phyloP scores from a whole-genome alignment of 2,329 filamentous ascomycete species.

The Tolypocladium guangdongense region DNA sequence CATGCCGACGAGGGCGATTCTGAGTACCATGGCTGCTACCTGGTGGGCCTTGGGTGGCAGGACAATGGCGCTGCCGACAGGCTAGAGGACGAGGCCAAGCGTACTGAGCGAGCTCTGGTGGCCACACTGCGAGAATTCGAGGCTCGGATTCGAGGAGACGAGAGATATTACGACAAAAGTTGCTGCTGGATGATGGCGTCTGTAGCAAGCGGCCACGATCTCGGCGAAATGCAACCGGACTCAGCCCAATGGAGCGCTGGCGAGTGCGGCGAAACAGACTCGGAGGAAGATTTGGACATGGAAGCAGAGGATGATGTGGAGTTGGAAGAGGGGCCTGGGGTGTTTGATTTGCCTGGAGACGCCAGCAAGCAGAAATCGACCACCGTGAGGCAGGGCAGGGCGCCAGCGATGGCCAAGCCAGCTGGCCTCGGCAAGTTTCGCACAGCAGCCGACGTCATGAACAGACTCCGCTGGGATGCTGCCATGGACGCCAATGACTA shows the following conservation, averaged over 20 bases:
- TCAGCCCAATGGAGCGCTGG: slow-evolving; percentile 34
- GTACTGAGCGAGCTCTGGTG: slow-evolving; percentile 31
- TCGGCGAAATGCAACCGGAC: slow-evolving; percentile 35
- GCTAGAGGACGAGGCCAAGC: slow-evolving; percentile 29
- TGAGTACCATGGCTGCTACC: slow-evolving; percentile 50
- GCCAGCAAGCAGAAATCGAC: background rate
- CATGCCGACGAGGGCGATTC: slow-evolving; percentile 12
- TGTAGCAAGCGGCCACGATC: slow-evolving; percentile 24
- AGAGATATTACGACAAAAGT: slow-evolving; percentile 36
- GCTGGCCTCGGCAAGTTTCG: slow-evolving; percentile 36
- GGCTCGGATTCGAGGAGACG: slow-evolving; percentile 30
- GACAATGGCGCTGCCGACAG: slow-evolving; percentile 12
- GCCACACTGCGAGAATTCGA: slow-evolving; percentile 37
- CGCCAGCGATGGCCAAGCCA: slow-evolving; percentile 9
- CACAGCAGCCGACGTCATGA: slow-evolving; percentile 46
- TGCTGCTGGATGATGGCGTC: slow-evolving; percentile 37
- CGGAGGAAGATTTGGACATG: slow-evolving; percentile 31
- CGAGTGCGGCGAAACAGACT: slow-evolving; percentile 25
- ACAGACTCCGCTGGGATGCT: slow-evolving; percentile 49
- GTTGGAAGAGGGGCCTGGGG: slow-evolving; percentile 1
- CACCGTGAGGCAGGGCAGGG: background rate
- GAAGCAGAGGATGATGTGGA: slow-evolving; percentile 21
- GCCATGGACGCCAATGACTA: slow-evolving; percentile 39
- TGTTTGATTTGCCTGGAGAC: background rate
- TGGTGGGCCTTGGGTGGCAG: slow-evolving; percentile 42